A percentile compares a stretch with the other conserved stretches of the same genome.
phyloP scores from a whole-genome alignment of 371 early-diverging fungal genomes.

The Syncephalastrum contaminatum region DNA sequence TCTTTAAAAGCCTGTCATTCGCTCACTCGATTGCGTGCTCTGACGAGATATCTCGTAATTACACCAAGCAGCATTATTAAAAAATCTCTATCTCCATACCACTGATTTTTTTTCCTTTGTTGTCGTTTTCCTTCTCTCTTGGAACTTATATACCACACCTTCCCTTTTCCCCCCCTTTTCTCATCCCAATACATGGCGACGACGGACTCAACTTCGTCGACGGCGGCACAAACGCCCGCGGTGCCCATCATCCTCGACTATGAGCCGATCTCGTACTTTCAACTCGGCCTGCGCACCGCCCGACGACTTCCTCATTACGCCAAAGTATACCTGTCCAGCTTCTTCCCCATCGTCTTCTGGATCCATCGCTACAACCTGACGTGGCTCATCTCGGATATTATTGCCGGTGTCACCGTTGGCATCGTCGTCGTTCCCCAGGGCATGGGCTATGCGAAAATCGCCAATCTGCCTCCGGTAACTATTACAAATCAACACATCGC shows the following conservation, averaged over 20 bases:
- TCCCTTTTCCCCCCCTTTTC: background rate
- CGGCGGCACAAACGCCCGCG: slow-evolving; percentile 2
- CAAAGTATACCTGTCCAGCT: slow-evolving; percentile 25
- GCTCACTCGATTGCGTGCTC: slow-evolving; percentile 11
- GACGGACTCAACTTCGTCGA: slow-evolving; percentile 6
- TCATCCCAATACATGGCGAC: slow-evolving; percentile 4
- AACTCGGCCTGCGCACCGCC: slow-evolving; percentile 16
- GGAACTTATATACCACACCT: background rate
- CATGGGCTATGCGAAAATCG: slow-evolving; percentile 86
- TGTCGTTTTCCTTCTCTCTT: slow-evolving; percentile 4
- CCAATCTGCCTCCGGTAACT: slow-evolving; percentile 63
- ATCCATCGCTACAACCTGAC: slow-evolving; percentile 36
- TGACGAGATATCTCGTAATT: slow-evolving; percentile 13
- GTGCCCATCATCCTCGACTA: slow-evolving; percentile 37
- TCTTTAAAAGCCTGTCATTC: too few relatives aligned
- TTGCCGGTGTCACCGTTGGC: slow-evolving; percentile 88
- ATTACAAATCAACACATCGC: background rate
- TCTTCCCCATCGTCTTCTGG: slow-evolving; percentile 72
- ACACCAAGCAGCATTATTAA: slow-evolving; percentile 4
- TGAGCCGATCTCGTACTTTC: slow-evolving; percentile 21
- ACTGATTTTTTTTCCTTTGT: slow-evolving; percentile 8
- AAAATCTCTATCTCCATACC: background rate
- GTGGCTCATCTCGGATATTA: slow-evolving; percentile 81
- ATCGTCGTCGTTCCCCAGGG: slow-evolving; percentile 86
- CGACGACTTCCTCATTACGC: slow-evolving; percentile 25